Percentiles rank a stretch among this genome's conserved stretches.
phyloP scores from a whole-genome alignment of 306 rosid species.

The Ormosia emarginata region DNA sequence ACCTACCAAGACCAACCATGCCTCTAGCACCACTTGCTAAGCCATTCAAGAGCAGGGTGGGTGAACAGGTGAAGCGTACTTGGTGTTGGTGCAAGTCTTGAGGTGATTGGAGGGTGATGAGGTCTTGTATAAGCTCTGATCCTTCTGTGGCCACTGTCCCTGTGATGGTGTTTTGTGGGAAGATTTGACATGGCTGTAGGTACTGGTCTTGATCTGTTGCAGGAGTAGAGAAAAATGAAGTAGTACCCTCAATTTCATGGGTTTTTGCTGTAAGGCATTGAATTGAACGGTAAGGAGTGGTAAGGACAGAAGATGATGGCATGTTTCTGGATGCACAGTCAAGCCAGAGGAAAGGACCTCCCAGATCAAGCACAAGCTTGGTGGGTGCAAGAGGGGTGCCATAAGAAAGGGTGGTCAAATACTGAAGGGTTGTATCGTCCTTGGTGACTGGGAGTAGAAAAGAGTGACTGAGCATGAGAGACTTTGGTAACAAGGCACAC shows the following conservation, averaged over 20 bases:
- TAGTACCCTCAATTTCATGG: conserved; percentile 6
- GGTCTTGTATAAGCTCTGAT: conserved; percentile 38
- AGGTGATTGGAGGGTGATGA: conserved; percentile 20
- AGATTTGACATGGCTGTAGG: conserved; percentile 26
- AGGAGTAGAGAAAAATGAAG: not conserved
- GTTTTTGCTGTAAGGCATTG: conserved; percentile 48
- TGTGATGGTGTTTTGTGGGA: conserved; percentile 36
- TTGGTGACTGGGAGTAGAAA: conserved; percentile 33
- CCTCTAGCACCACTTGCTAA: conserved; percentile 51
- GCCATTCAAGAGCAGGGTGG: conserved; percentile 43
- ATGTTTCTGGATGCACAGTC: conserved; percentile 25
- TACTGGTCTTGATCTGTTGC: not conserved
- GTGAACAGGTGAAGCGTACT: conserved; percentile 43
- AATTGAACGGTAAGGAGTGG: conserved; percentile 47
- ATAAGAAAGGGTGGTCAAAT: conserved; percentile 40
- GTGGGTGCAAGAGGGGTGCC: conserved; percentile 43
- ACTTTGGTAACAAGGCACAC: not conserved
- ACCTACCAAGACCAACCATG: conserved; percentile 61
- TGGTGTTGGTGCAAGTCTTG: not conserved
- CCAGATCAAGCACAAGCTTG: conserved; percentile 57
- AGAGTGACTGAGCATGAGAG: not conserved
- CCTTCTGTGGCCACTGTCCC: conserved; percentile 22
- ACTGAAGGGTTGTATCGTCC: conserved; percentile 50
- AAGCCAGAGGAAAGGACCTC: conserved; percentile 50
- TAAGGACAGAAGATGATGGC: conserved; percentile 33